Percentiles rank a stretch among this genome's conserved stretches.
Conservation (phyloP, 202 grass and related monocot species). For the Musa balbisiana region DNA sequence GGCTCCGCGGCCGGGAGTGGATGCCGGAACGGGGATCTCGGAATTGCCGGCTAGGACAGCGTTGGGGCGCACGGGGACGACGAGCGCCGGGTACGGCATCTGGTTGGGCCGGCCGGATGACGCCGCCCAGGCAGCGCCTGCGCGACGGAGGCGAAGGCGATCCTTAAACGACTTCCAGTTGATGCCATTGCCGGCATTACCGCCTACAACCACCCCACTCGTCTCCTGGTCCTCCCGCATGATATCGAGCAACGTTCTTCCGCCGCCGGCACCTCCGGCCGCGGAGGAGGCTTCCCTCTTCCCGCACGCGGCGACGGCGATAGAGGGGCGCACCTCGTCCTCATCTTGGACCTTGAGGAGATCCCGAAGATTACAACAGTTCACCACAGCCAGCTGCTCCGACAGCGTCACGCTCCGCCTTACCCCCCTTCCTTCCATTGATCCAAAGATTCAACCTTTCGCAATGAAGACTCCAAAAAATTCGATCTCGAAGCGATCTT, state of each 20-base stretch:
- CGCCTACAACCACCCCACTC: background rate
- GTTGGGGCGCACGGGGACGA: background rate
- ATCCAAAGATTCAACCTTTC: background rate
- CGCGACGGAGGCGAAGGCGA: conserved; percentile 40
- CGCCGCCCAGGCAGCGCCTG: conserved; percentile 15
- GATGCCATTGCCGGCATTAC: conserved; percentile 1
- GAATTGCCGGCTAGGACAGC: background rate
- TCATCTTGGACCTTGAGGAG: conserved; percentile 35
- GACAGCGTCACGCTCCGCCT: conserved; percentile 57
- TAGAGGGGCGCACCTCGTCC: background rate
- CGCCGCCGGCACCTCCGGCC: background rate
- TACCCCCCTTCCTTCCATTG: conserved; percentile 38
- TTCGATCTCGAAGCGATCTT: background rate
- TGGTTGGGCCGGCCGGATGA: background rate
- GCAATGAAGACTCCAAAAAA: background rate
- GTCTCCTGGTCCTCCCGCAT: conserved; percentile 9
- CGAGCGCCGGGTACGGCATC: conserved; percentile 1
- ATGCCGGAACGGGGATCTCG: background rate
- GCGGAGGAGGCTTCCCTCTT: conserved; percentile 1
- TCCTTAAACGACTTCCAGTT: conserved; percentile 69
- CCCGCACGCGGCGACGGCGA: background rate
- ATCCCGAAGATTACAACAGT: conserved; percentile 30
- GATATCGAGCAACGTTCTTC: conserved; percentile 33
- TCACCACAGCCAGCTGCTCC: conserved; percentile 48
- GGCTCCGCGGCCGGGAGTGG: no score